A percentile compares a stretch with the other conserved stretches of the same genome.
phyloP scores from a whole-genome alignment of 768 basidiomycete species.

The Xerocomellus intermedius region DNA sequence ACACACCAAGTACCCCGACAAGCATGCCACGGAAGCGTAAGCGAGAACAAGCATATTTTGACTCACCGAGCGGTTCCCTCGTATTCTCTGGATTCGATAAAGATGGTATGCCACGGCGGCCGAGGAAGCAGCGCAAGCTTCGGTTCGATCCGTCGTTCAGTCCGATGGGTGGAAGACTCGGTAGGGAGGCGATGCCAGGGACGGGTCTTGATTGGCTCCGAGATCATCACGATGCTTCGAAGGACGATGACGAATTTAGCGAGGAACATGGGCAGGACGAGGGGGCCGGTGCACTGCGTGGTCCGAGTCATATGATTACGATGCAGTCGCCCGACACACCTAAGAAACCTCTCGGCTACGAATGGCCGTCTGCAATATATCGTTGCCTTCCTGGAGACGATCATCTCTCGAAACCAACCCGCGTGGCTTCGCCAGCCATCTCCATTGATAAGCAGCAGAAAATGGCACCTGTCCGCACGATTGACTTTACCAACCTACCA shows the following conservation, averaged over 20 bases:
- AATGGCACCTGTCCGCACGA: conserved; percentile 13
- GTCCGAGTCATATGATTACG: neutral
- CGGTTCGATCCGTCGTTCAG: conserved; percentile 26
- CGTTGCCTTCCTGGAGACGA: neutral
- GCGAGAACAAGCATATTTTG: conserved; percentile 27
- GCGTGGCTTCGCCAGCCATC: neutral
- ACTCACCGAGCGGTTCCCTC: conserved; percentile 28
- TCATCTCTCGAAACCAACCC: neutral
- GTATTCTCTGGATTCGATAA: conserved; percentile 31
- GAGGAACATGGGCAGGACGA: neutral
- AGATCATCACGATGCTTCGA: neutral
- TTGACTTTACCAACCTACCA: conserved; percentile 30
- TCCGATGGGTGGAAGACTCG: conserved; percentile 8
- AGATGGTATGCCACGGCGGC: conserved; percentile 30
- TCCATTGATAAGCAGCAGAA: neutral
- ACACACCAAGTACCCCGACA: conserved; percentile 27
- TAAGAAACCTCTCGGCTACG: neutral
- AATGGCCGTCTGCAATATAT: neutral
- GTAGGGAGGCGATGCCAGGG: neutral
- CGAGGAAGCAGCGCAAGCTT: conserved; percentile 28
- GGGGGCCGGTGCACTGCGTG: neutral
- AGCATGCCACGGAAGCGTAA: conserved; percentile 27
- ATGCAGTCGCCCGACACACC: conserved; percentile 8
- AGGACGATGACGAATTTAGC: neutral
- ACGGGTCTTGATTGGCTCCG: neutral